Evolutionary conservation across 495 filamentous ascomycete genomes (phyloP), one percentile per base, ranked within the genome.

Genomic region (Delitschia confertaspora): DNA sequence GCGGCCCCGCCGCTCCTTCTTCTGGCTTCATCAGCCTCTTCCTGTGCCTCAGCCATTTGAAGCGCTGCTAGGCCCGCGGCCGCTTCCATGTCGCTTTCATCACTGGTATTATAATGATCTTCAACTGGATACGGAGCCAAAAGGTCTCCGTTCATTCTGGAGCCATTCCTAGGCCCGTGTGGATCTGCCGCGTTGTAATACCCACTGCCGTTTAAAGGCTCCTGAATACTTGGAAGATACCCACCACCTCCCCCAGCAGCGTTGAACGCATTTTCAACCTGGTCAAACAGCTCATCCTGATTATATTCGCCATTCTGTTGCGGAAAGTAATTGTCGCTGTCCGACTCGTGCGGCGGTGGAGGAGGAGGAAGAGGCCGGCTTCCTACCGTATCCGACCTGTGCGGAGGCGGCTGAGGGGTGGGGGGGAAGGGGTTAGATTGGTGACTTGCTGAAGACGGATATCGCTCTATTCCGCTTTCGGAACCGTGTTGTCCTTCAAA

Each of bases 11-110:
- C 69, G 35, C 74, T 78, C 40, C 78, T 76, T 30, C 72, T 67
- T 14, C 81, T 76, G 33, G 64, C 67, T 27, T 69, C 68, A 14
- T 71, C 67, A 3, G 65, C 70, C 33, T 56, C 64, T 17, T 95
- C 87, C 57, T 95, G 79, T 61, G 88, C 78, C 38, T 95, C 91
- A 1, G 84, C 85, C 63, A 85, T 75, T 24, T 76, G 79, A 72
- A 98, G 73, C 55, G 88, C 87, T 50, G 80, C 76, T 13, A 93
- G 65, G 1, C 91, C 91, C 19, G 84, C 85, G 16, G 83, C 82
- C 19, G 85, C 89, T 62, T 99, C 91, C 0, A 86, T 77, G 49
- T 99, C 91, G 55, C 87, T 95, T 20, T 85, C 84, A 47, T 91
- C 75, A 54, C 72, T 76, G 1, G 67, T 70, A 58, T 64, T 67